Percentiles rank a stretch among this genome's conserved stretches.
Evolutionary conservation across 805 yeast species (phyloP).

Genomic region (Kodamaea jinghongensis): DNA sequence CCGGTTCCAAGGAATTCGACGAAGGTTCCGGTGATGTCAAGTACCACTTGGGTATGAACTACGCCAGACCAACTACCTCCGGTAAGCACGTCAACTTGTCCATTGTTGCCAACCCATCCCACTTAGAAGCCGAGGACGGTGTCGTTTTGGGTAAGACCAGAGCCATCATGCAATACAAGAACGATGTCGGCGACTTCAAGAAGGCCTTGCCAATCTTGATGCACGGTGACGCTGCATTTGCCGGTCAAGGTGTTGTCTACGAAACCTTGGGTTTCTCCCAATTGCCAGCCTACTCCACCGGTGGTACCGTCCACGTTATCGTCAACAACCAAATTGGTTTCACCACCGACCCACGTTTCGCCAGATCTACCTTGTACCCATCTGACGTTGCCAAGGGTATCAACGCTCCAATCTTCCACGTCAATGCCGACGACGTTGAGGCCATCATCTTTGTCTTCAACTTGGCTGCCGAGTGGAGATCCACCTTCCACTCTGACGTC

Average conservation of each 20-base stretch:
- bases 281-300: slow-evolving; percentile 93
- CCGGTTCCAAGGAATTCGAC: slow-evolving; percentile 85
- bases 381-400: slow-evolving; percentile 95
- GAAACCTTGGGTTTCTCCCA: slow-evolving; percentile 95
- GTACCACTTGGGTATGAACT: slow-evolving; percentile 99
- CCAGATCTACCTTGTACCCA: slow-evolving; percentile 97
- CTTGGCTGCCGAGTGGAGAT: slow-evolving; percentile 98
- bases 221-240: slow-evolving; percentile 99
- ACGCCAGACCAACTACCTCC: slow-evolving; percentile 97
- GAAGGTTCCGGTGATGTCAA: slow-evolving; percentile 99
- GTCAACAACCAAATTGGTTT: slow-evolving; percentile 99
- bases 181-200: slow-evolving; percentile 75
- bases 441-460: slow-evolving; percentile 87
- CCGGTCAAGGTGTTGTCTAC: slow-evolving; percentile 98
- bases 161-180: slow-evolving; percentile 89
- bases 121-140: slow-evolving; percentile 98
- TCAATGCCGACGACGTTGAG: slow-evolving; percentile 97
- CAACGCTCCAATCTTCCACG: slow-evolving; percentile 99
- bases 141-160: slow-evolving; percentile 97
- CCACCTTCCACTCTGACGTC: slow-evolving; percentile 93
- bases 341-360: slow-evolving; percentile 97
- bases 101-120: slow-evolving; percentile 97
- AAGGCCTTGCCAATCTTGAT: slow-evolving; percentile 90
- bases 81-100: slow-evolving; percentile 96
- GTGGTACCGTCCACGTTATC: slow-evolving; percentile 96